Evolutionary conservation across 768 basidiomycete species (phyloP).

Genomic region (Gloeostereum incarnatum): DNA sequence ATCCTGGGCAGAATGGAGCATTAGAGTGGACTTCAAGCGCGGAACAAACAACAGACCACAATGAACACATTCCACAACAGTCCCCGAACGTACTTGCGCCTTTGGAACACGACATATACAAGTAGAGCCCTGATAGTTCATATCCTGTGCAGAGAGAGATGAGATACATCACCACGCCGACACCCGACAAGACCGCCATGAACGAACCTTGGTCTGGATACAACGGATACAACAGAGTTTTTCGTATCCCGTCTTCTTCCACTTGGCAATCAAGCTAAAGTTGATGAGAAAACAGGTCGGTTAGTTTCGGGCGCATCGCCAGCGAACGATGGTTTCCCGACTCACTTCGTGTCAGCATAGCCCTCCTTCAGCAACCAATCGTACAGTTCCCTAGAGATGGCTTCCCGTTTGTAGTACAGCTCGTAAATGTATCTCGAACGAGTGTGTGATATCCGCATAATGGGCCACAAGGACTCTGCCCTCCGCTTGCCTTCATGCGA

Average conservation of each 20-base stretch:
- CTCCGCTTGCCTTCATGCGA: slow-evolving; percentile 97
- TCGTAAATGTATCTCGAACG: slow-evolving; percentile 97
- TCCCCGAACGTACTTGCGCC: slow-evolving; percentile 81
- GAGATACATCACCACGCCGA: slow-evolving; percentile 1
- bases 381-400: slow-evolving; percentile 85
- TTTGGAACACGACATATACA: slow-evolving; percentile 98
- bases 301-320: not conserved
- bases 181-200: slow-evolving; percentile 4
- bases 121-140: slow-evolving; percentile 98
- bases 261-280: slow-evolving; percentile 77
- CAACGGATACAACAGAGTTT: slow-evolving; percentile 96
- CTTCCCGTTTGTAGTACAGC: slow-evolving; percentile 96
- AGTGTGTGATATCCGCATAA: slow-evolving; percentile 96
- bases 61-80: slow-evolving; percentile 92
- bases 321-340: slow-evolving; percentile 9
- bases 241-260: slow-evolving; percentile 99
- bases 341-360: slow-evolving; percentile 93
- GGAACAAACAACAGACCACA: slow-evolving; percentile 60
- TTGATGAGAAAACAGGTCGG: not conserved
- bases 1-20: slow-evolving; percentile 39
- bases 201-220: slow-evolving; percentile 79
- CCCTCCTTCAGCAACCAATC: slow-evolving; percentile 98
- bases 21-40: slow-evolving; percentile 3
- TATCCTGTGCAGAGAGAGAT: slow-evolving; percentile 50
- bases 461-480: slow-evolving; percentile 90